Conservation (phyloP, 768 basidiomycete genomes). For the Floccularia luteovirens region DNA sequence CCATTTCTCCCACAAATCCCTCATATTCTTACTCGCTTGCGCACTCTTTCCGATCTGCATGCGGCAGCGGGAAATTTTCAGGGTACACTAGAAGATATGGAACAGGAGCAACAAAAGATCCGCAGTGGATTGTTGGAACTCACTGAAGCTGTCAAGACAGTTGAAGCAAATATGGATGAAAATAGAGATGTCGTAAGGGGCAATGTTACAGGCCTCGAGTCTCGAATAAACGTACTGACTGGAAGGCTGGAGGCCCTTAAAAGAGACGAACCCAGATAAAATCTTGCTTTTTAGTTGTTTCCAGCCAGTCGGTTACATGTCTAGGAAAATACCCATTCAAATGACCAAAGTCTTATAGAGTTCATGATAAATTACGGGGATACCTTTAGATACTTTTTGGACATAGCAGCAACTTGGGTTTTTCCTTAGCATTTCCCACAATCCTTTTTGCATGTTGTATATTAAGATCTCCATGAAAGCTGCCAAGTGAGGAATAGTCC, state of each 20-base stretch:
- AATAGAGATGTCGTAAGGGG: constrained; percentile 65
- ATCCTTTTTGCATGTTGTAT: too few species aligned
- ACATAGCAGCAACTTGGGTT: too few species aligned
- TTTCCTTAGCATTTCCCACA: too few species aligned
- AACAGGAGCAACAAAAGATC: constrained; percentile 64
- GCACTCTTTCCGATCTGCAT: constrained; percentile 79
- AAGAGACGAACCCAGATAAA: constrained; percentile 12
- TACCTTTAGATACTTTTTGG: too few species aligned
- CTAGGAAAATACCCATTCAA: too few species aligned
- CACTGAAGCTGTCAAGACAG: constrained; percentile 53
- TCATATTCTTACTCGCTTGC: constrained; percentile 82
- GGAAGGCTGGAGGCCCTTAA: constrained; percentile 33
- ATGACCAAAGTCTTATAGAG: too few species aligned
- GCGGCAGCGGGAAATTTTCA: constrained; percentile 76
- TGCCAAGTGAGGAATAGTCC: too few species aligned
- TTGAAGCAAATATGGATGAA: constrained; percentile 71
- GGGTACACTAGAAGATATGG: constrained; percentile 52
- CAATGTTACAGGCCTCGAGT: constrained; percentile 69
- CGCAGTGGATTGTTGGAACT: constrained; percentile 62
- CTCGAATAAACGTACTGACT: constrained; percentile 31
- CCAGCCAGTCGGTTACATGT: too few species aligned
- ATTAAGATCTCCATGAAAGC: too few species aligned
- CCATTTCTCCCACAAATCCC: constrained; percentile 78
- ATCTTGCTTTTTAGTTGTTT: too few species aligned
- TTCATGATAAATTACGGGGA: too few species aligned